phyloP scores from a whole-genome alignment of 2,329 filamentous ascomycete species.

The Aureobasidium mangrovei region DNA sequence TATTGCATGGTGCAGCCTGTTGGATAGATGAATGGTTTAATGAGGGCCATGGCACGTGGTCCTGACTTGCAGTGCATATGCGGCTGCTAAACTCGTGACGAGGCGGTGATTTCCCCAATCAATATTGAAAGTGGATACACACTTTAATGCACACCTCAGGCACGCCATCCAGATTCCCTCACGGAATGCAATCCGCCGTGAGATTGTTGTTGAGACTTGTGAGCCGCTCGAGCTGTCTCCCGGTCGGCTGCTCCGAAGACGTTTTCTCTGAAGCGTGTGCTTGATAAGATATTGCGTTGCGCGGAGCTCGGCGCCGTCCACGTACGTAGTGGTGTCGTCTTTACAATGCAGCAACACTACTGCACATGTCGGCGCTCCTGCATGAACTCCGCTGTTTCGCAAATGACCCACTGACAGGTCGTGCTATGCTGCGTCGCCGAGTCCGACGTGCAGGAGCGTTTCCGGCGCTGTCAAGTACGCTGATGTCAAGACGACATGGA shows the following conservation, averaged over 20 bases:
- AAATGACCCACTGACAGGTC: background rate
- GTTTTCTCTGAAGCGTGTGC: no score
- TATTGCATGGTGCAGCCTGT: background rate
- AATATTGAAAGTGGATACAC: no score
- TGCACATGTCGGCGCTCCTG: conserved; percentile 3
- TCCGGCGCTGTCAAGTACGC: background rate
- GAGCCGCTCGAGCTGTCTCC: no score
- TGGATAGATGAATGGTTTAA: conserved; percentile 5
- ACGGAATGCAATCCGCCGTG: no score
- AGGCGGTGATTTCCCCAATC: no score
- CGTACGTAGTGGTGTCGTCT: background rate
- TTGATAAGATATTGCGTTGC: no score
- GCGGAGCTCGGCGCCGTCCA: no score
- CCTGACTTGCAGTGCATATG: conserved; percentile 8
- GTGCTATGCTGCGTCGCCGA: background rate
- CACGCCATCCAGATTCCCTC: no score
- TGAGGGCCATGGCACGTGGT: conserved; percentile 8
- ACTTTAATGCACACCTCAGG: no score
- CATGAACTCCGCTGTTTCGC: background rate
- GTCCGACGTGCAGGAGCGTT: background rate
- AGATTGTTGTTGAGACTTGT: no score
- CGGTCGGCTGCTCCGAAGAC: no score
- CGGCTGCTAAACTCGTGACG: background rate
- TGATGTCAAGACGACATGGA: background rate
- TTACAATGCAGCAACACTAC: background rate